These are phyloP conservation scores for Biscutella laevigata DNA, from an alignment of 441 rosid genomes.

Conservation along the genomic window DNA sequence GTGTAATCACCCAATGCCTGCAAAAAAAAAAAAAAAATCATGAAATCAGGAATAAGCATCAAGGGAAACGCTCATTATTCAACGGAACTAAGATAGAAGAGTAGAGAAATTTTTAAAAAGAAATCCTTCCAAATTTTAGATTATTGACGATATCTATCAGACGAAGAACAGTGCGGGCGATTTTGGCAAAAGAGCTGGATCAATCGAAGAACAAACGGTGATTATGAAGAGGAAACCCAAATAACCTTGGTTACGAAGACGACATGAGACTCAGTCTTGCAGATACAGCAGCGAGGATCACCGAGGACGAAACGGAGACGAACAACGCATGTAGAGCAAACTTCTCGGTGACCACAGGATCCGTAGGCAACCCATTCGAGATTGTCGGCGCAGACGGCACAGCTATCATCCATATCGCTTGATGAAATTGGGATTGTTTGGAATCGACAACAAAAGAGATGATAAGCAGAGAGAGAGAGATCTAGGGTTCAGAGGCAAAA, in stretches of 20 bases:
- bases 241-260: conserved; percentile 85
- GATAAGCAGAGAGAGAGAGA: conserved; percentile 10
- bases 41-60: background rate
- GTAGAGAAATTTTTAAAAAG: background rate
- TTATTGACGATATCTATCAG: no score
- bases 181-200: background rate
- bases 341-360: conserved; percentile 83
- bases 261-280: conserved; percentile 56
- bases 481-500: conserved; percentile 22
- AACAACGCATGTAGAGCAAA: conserved; percentile 87
- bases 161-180: no score
- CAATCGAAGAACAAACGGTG: background rate
- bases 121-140: background rate
- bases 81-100: background rate
- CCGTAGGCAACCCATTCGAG: conserved; percentile 97
- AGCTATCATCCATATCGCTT: conserved; percentile 76
- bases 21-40: no score
- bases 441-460: background rate
- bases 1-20: conserved; percentile 93
- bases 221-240: background rate
- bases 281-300: conserved; percentile 86
- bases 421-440: background rate
- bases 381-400: conserved; percentile 89
- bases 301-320: conserved; percentile 86
- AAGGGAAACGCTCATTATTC: background rate